A percentile compares a stretch with the other conserved stretches of the same genome.
phyloP scores from a whole-genome alignment of 495 filamentous ascomycete genomes.

The Podospora didyma region DNA sequence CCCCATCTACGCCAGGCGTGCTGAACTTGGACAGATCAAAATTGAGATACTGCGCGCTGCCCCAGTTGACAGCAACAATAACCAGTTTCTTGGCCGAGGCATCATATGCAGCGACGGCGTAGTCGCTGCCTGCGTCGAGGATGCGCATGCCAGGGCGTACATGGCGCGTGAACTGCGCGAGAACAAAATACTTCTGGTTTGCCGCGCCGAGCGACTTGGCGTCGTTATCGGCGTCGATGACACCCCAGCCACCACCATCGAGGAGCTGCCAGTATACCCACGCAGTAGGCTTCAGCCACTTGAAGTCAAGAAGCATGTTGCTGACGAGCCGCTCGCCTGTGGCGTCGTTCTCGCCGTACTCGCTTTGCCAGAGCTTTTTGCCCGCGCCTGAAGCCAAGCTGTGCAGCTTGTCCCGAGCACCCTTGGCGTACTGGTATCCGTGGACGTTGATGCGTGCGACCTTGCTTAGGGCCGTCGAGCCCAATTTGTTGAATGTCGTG shows the following conservation, averaged over 20 bases:
- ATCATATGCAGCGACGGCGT: constrained; percentile 34
- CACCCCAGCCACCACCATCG: constrained; percentile 33
- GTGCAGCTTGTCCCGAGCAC: constrained; percentile 23
- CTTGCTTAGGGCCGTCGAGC: constrained; percentile 15
- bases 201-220: constrained; percentile 17
- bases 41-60: constrained; percentile 29
- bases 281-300: constrained; percentile 34
- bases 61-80: constrained; percentile 37
- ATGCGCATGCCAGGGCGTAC: constrained; percentile 33
- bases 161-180: constrained; percentile 35
- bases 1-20: constrained; percentile 20
- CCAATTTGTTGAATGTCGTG: constrained; percentile 24
- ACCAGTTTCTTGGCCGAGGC: constrained; percentile 24
- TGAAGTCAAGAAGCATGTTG: constrained; percentile 34
- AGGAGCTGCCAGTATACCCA: constrained; percentile 41
- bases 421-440: constrained; percentile 32
- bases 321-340: constrained; percentile 25
- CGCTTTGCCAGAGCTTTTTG: constrained; percentile 37
- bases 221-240: constrained; percentile 31
- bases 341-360: constrained; percentile 36
- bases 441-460: constrained; percentile 36
- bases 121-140: constrained; percentile 29
- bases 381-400: constrained; percentile 12
- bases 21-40: constrained; percentile 32
- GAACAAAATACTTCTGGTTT: constrained; percentile 34